Conservation (phyloP, 768 basidiomycete genomes). For the Mycena floridula region DNA sequence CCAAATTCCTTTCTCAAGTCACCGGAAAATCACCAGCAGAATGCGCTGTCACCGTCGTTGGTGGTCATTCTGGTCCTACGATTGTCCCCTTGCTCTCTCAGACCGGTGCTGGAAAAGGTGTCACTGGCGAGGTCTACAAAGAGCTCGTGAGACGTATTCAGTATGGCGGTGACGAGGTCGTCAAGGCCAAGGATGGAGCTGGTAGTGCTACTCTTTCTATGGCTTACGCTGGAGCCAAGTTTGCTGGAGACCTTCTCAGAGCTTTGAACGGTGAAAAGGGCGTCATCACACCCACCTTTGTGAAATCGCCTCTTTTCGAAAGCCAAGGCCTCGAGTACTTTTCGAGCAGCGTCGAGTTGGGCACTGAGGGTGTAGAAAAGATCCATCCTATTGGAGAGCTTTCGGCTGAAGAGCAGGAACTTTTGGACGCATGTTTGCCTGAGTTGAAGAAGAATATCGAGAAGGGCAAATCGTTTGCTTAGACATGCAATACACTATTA, state of each 20-base stretch:
- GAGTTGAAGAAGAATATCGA: conserved; percentile 98
- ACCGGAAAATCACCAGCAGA: conserved; percentile 59
- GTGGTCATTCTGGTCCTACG: conserved; percentile 96
- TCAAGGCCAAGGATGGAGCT: conserved; percentile 94
- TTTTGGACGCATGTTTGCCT: conserved; percentile 82
- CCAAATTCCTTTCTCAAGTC: conserved; percentile 80
- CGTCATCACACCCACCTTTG: conserved; percentile 79
- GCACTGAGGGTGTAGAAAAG: conserved; percentile 83
- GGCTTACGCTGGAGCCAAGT: conserved; percentile 93
- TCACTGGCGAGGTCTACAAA: conserved; percentile 69
- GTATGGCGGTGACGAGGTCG: conserved; percentile 97
- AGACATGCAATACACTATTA: too few species aligned
- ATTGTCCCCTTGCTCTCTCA: conserved; percentile 97
- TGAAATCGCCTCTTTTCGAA: conserved; percentile 82
- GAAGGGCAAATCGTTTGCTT: conserved; percentile 83
- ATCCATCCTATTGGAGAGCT: conserved; percentile 81
- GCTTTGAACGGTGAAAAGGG: conserved; percentile 88
- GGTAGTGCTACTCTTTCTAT: conserved; percentile 94
- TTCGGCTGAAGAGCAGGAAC: conserved; percentile 76
- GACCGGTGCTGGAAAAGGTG: conserved; percentile 55
- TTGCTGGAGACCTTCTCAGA: conserved; percentile 74
- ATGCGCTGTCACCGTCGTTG: conserved; percentile 78
- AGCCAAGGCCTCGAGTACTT: conserved; percentile 91
- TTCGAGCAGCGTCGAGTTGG: conserved; percentile 87
- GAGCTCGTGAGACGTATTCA: conserved; percentile 91